These are phyloP conservation scores for Trypanosomatidae sp. DNA, from an alignment of 208 protist genomes.

Conservation along the genomic window DNA sequence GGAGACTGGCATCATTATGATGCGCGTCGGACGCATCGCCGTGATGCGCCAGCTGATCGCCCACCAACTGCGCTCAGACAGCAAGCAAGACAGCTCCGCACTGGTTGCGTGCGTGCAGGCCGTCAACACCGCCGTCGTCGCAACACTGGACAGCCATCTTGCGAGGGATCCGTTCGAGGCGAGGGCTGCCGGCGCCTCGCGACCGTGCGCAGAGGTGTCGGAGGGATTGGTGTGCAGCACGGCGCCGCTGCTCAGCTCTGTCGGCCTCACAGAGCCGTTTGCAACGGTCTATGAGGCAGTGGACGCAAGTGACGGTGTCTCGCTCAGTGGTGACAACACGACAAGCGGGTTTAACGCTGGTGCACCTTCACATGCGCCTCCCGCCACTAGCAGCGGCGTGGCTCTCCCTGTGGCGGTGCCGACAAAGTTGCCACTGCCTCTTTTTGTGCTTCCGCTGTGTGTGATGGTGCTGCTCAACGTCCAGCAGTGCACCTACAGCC, in stretches of 20 bases:
- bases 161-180: constrained; percentile 1
- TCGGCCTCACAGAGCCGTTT: constrained; percentile 19
- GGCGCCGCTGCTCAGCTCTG: constrained; percentile 14
- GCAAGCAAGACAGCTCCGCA: constrained; percentile 83
- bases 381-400: neutral
- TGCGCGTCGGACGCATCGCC: constrained; percentile 68
- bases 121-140: constrained; percentile 87
- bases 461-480: constrained; percentile 67
- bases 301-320: neutral
- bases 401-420: constrained; percentile 27
- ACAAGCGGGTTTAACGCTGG: neutral
- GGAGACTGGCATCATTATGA: constrained; percentile 35
- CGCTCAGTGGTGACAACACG: neutral
- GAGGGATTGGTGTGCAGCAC: constrained; percentile 18
- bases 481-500: constrained; percentile 62
- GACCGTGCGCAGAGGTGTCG: constrained; percentile 15
- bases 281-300: constrained; percentile 16
- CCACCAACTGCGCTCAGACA: constrained; percentile 81
- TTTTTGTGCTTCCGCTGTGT: constrained; percentile 82
- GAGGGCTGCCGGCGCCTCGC: neutral
- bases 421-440: constrained; percentile 41
- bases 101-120: constrained; percentile 76
- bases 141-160: constrained; percentile 72
- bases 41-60: constrained; percentile 91
- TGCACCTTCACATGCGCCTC: neutral